Evolutionary conservation across 495 filamentous ascomycete genomes (phyloP).

Genomic region (Acidomyces sp.): DNA sequence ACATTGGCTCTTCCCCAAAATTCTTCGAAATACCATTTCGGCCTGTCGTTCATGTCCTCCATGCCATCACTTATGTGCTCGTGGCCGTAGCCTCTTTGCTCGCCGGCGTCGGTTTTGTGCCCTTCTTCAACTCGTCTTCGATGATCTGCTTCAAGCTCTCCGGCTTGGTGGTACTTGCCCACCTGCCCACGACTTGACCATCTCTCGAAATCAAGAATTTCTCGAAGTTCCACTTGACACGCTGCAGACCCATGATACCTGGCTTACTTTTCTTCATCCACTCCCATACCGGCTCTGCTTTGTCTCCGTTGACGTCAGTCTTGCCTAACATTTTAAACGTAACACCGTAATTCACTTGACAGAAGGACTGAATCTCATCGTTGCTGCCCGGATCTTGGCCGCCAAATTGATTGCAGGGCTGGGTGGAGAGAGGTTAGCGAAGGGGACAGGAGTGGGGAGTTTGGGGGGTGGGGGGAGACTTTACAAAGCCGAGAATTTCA

Average conservation of each 20-base stretch:
- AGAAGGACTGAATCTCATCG: slow-evolving; percentile 86
- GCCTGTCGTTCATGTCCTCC: too few species aligned
- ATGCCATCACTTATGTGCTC: too few species aligned
- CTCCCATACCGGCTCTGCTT: slow-evolving; percentile 66
- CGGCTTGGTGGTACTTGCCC: slow-evolving; percentile 78
- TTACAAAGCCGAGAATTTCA: slow-evolving; percentile 80
- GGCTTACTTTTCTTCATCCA: slow-evolving; percentile 82
- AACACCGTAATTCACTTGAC: slow-evolving; percentile 89
- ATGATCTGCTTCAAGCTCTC: slow-evolving; percentile 62
- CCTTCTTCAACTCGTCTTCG: slow-evolving; percentile 51
- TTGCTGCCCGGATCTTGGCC: slow-evolving; percentile 76
- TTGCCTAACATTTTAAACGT: slow-evolving; percentile 86
- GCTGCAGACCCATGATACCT: slow-evolving; percentile 71
- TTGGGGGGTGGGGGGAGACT: too few species aligned
- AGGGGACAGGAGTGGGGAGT: too few species aligned
- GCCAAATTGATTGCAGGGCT: slow-evolving; percentile 98
- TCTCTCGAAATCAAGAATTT: slow-evolving; percentile 87
- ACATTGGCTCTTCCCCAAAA: too few species aligned
- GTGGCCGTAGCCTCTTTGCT: slow-evolving; percentile 4
- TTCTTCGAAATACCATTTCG: too few species aligned
- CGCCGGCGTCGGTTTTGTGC: slow-evolving; percentile 10
- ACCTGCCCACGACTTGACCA: slow-evolving; percentile 67
- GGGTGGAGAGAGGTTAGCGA: too few species aligned
- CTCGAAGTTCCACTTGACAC: slow-evolving; percentile 96
- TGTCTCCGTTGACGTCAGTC: slow-evolving; percentile 78